Evolutionary conservation across 2,329 filamentous ascomycete species (phyloP).

Genomic region (Colletotrichum sp.): DNA sequence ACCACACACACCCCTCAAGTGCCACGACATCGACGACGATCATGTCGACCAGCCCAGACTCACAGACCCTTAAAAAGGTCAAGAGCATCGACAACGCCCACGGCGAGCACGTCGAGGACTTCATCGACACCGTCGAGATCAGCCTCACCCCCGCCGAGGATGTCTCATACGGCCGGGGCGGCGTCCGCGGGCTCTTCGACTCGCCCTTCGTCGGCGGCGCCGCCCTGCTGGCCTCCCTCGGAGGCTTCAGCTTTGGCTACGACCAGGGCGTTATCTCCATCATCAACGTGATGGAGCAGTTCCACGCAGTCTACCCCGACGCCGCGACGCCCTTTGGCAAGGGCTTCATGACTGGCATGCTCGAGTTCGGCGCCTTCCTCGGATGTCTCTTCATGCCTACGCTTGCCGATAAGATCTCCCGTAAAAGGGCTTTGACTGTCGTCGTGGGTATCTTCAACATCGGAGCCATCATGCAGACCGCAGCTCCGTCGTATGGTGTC

Average conservation of each 20-base stretch:
- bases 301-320: constrained; percentile 42
- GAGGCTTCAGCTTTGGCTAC: constrained; percentile 36
- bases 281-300: constrained; percentile 50
- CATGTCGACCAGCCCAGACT: constrained; percentile 3
- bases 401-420: constrained; percentile 44
- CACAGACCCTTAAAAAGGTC: constrained; percentile 1
- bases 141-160: constrained; percentile 10
- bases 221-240: constrained; percentile 43
- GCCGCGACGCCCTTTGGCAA: constrained; percentile 24
- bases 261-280: constrained; percentile 41
- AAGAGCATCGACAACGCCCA: background rate
- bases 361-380: constrained; percentile 44
- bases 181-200: constrained; percentile 12
- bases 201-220: constrained; percentile 13
- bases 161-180: constrained; percentile 14
- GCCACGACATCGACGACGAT: background rate
- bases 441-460: constrained; percentile 43
- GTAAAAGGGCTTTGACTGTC: constrained; percentile 45
- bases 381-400: constrained; percentile 38
- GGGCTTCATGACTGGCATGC: constrained; percentile 45
- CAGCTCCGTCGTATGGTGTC: constrained; percentile 27
- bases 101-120: constrained; percentile 13
- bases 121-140: constrained; percentile 7
- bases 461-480: constrained; percentile 45
- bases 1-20: background rate